Base-by-base conservation (phyloP, 208 protist genomes). In the Novymonas esmeraldas region DNA sequence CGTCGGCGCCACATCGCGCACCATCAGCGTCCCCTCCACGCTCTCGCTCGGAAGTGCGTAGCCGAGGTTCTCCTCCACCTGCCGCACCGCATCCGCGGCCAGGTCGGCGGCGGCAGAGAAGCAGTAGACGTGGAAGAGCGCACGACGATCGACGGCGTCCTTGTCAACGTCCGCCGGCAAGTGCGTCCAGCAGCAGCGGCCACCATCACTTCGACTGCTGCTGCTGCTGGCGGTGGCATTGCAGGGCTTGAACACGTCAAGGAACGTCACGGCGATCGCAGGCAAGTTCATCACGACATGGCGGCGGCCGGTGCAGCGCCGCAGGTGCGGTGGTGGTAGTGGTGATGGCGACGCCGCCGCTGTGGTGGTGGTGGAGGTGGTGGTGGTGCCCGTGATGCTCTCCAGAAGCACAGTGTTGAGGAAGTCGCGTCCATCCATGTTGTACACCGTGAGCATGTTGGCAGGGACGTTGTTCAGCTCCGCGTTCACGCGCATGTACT, bases 231-330 rank as follows among this genome's bases (percentile, higher is more conserved):
- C 50, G 31, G 4, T 38, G 29, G 20, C 54, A 20, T 24, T 49
- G n/a, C 18, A 16, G 14, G 79, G 79, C 60, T 70, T 20, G 67
- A 98, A 97, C 0, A 94, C 89, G 73, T 97, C 96, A 2, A 99
- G 79, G 76, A 99, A 99, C 76, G 97, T 86, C 4, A 98, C 89
- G 0, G 97, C 95, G n/a, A 90, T 89, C 11, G 96, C 97, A 1
- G 98, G 98, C 9, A 99, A 81, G 70, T 99, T 99, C 98, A 99
- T 99, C 3, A 93, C 82, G 34, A 99, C 90, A 56, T 98, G 96
- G 14, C 83, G 85, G 33, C 93, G 90, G 1, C 83, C 65, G 5
- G 50, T 54, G 33, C 52, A 67, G 20, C 41, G 31, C 24, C 1
- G 48, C 31, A 16, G 10, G 4, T 3, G 33, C 24, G 16, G 39